Evolutionary conservation across 768 basidiomycete species (phyloP).

Genomic region (Erythrobasidium yunnanense): DNA sequence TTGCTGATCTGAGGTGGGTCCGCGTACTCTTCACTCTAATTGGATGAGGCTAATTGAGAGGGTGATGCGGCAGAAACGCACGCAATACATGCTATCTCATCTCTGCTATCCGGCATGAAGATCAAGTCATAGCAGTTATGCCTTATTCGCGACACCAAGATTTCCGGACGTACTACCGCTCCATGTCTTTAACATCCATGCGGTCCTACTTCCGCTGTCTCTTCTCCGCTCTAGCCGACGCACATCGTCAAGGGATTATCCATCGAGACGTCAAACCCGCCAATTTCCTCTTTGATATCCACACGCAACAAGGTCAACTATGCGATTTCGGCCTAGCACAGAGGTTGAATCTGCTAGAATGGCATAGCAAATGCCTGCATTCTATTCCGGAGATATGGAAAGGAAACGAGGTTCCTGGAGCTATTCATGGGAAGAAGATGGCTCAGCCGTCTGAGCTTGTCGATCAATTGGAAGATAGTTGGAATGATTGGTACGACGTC

Average conservation of each 20-base stretch:
- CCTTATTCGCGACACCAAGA: constrained; percentile 87
- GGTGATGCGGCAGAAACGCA: too few relatives aligned
- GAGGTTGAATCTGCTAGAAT: constrained; percentile 30
- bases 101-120: constrained; percentile 77
- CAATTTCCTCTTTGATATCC: constrained; percentile 86
- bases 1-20: constrained; percentile 58
- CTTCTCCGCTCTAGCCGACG: constrained; percentile 77
- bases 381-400: constrained; percentile 47
- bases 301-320: constrained; percentile 67
- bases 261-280: constrained; percentile 99
- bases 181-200: constrained; percentile 62
- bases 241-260: constrained; percentile 93
- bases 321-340: constrained; percentile 95
- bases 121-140: constrained; percentile 89
- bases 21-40: constrained; percentile 17
- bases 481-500: neutral
- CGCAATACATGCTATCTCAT: constrained; percentile 71
- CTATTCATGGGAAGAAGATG: neutral
- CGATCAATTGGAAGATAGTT: neutral
- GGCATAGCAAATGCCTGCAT: constrained; percentile 57
- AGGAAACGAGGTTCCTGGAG: neutral
- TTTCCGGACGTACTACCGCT: constrained; percentile 70
- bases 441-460: neutral
- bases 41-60: too few relatives aligned
- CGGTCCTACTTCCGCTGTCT: constrained; percentile 81